Evolutionary conservation across 768 basidiomycete species (phyloP), one percentile per base, ranked within the genome.

Genomic region (Leucosporidium yakuticum): DNA sequence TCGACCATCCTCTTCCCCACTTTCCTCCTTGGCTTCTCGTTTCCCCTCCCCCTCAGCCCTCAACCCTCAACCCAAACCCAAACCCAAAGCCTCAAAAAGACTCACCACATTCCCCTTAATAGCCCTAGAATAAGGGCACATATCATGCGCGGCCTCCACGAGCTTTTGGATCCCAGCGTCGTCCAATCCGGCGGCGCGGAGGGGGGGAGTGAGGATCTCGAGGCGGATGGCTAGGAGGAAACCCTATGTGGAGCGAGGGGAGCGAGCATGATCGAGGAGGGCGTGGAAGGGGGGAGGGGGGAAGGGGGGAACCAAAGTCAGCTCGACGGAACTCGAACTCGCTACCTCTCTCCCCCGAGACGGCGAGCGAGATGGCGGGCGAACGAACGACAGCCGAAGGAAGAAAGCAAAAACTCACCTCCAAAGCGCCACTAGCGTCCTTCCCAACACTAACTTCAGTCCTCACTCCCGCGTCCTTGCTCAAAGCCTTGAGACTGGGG

Each of bases 111-210:
- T 75, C n/a, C 73, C 74, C 51, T 53, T 49, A n/a, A 60, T 64
- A 4, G 74, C 74, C 14, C 74, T 53, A 12, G 53, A 58, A 64
- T 75, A 75, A 2, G 74, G 74, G 64, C 74, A 75, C 57, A 74
- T 51, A 50, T 66, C 65, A 63, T 74, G 73, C 12, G 74, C 70
- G 7, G 49, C 69, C 29, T 67, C 39, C 31, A 73, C 65, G 50
- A 75, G 68, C 36, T 67, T 61, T 29, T 70, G 21, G 59, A 73
- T 71, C 60, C 66, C 64, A 5, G 27, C 62, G 48, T 69, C 62
- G 25, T 51, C 21, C 17, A 75, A 60, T 2, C 70, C 70, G 44
- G 60, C 59, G 49, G 69, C 60, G 55, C 65, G 53, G 20, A 75
- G 67, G 14, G 74, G 70, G 4, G 63, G 64, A 15, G 55, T 50